Evolutionary conservation across 441 rosid species (phyloP).

Genomic region (Dalechampia spathulata): DNA sequence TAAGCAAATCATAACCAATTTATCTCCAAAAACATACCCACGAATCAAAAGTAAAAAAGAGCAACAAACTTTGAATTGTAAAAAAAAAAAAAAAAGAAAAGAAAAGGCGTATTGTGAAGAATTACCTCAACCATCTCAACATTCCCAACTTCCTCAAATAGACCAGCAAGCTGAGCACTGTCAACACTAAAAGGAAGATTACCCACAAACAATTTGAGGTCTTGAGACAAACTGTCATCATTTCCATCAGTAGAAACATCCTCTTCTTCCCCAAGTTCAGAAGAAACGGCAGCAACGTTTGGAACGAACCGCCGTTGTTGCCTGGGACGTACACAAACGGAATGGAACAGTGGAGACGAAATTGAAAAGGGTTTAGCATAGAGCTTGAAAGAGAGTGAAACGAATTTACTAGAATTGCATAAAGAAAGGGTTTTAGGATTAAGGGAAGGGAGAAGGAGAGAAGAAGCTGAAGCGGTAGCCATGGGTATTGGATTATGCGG

Average conservation of each 20-base stretch:
- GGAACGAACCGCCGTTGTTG: constrained; percentile 29
- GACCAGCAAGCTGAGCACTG: constrained; percentile 80
- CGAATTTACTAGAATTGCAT: constrained; percentile 27
- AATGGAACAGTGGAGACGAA: constrained; percentile 24
- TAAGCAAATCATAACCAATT: neutral
- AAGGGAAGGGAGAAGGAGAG: constrained; percentile 48
- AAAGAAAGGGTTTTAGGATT: constrained; percentile 41
- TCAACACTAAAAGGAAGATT: constrained; percentile 83
- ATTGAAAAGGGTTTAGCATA: constrained; percentile 22
- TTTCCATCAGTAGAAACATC: constrained; percentile 38
- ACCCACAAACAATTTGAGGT: constrained; percentile 87
- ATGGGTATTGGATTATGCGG: constrained; percentile 20
- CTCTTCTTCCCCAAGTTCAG: constrained; percentile 65
- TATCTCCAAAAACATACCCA: neutral
- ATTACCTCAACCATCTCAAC: constrained; percentile 98
- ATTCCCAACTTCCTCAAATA: constrained; percentile 74
- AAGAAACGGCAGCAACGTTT: constrained; percentile 57
- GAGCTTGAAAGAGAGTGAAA: constrained; percentile 31
- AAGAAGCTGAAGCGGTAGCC: constrained; percentile 55
- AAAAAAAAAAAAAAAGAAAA: neutral
- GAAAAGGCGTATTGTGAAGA: too few relatives aligned
- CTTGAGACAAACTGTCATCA: constrained; percentile 46
- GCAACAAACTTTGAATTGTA: neutral
- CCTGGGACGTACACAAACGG: constrained; percentile 4
- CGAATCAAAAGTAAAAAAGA: neutral